Percentiles rank a stretch among this genome's conserved stretches.
Conservation (phyloP, 2,329 filamentous ascomycete species). For the Aspergillus calidoustus region DNA sequence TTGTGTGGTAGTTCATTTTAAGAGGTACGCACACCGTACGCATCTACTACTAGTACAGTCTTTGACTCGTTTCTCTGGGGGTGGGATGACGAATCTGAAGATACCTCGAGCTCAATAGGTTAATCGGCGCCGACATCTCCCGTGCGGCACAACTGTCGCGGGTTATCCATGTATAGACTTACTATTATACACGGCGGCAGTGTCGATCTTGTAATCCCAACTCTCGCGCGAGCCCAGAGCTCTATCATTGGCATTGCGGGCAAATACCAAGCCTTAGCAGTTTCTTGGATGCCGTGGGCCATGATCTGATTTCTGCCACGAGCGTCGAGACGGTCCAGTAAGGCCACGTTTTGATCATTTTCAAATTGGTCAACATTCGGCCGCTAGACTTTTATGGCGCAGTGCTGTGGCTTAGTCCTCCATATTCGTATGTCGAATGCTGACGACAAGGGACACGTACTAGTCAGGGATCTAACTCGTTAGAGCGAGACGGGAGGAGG, state of each 20-base stretch:
- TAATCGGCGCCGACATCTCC: background rate
- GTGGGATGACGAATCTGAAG: background rate
- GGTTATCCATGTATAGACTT: background rate
- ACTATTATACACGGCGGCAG: background rate
- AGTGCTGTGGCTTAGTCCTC: background rate
- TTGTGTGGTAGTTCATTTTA: background rate
- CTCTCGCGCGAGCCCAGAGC: background rate
- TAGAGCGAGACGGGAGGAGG: conserved; percentile 19
- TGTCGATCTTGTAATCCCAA: background rate
- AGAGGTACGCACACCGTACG: background rate
- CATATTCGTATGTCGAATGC: conserved; percentile 14
- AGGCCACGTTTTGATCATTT: conserved; percentile 1
- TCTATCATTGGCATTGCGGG: conserved; percentile 4
- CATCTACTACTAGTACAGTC: background rate
- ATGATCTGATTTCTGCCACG: background rate
- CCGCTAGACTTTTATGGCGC: background rate
- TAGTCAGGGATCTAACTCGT: conserved; percentile 23
- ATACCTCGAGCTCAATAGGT: background rate
- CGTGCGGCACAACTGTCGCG: background rate
- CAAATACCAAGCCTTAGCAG: conserved; percentile 7
- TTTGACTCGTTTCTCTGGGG: background rate
- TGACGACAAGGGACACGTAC: conserved; percentile 29
- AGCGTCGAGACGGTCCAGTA: background rate
- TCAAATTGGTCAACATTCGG: background rate
- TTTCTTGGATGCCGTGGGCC: background rate